Evolutionary conservation across 192 early-diverging fungal genomes (phyloP).

Genomic region (Coemansia umbellata): DNA sequence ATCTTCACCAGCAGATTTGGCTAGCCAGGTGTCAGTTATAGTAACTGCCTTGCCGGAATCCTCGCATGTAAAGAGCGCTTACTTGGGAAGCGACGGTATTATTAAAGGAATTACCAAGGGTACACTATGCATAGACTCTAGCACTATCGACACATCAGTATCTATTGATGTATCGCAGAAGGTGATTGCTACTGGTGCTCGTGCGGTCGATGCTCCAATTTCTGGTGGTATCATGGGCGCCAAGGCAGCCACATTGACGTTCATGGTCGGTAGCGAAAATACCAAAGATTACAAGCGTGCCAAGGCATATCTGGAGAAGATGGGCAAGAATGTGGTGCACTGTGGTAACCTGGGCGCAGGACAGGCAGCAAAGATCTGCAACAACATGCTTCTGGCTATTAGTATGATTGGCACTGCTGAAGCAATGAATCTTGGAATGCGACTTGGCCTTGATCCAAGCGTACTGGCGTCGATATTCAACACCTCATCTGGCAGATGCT

Average conservation of each 20-base stretch:
- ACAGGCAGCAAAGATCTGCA: constrained; percentile 94
- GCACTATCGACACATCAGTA: constrained; percentile 86
- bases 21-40: constrained; percentile 65
- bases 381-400: constrained; percentile 94
- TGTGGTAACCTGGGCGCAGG: constrained; percentile 83
- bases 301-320: constrained; percentile 59
- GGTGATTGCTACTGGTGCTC: constrained; percentile 59
- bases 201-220: constrained; percentile 87
- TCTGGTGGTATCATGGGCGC: constrained; percentile 92
- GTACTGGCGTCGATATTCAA: constrained; percentile 84
- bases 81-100: constrained; percentile 70
- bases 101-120: constrained; percentile 50
- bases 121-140: constrained; percentile 78
- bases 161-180: constrained; percentile 65
- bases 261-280: constrained; percentile 86
- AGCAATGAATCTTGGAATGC: constrained; percentile 86
- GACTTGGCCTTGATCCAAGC: constrained; percentile 83
- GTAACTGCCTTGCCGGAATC: constrained; percentile 92
- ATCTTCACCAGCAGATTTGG: constrained; percentile 66
- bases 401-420: constrained; percentile 91
- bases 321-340: constrained; percentile 89
- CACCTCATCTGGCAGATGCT: constrained; percentile 85
- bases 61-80: constrained; percentile 75
- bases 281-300: constrained; percentile 58
- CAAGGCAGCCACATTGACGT: constrained; percentile 84